Evolutionary conservation across 495 filamentous ascomycete species (phyloP), one percentile per base, ranked within the genome.

Genomic region (Halenospora varia): DNA sequence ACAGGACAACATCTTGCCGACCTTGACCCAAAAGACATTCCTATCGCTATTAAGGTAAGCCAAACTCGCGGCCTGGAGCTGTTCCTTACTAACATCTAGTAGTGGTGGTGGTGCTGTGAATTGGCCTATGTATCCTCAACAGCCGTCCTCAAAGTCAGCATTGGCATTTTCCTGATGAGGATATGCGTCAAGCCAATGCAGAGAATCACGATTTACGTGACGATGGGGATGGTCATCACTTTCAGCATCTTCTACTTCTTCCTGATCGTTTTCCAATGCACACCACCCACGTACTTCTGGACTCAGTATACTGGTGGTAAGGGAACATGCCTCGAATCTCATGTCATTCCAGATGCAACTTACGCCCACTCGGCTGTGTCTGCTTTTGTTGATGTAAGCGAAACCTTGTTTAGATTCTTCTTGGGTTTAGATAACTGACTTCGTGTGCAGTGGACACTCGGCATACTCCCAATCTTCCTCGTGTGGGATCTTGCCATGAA

Each of bases 181-280:
- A 63, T 80, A 17, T 60, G 68, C 29, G 56, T 73, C 19, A 55
- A 66, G 15, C 55, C 26, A 13, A 18, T 59, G 13, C 76, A 80
- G 39, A 65, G 59, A 13, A 59, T 61, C 54, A 72, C 70, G 40
- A 69, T 78, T 50, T 60, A 59, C 22, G n/a, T 61, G 0, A 51
- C 66, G 1, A 66, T 72, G 39, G 20, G 40, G 6, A 51, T 66
- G 0, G 63, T 69, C 0, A 53, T 62, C 2, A 10, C 69, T 42
- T 72, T 66, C 29, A 63, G 68, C 40, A 17, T 57, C 11, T 59
- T 40, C 40, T 77, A 69, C 62, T 68, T 74, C 53, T 65, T 78
- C 41, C 24, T 76, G 40, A 48, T 71, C 35, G 44, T 74, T 26
- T 70, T 80, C 48, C 75, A 80, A 59, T 80, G 78, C 61, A n/a